These are phyloP conservation scores for Chalaropsis ovoidea DNA, from an alignment of 2,329 filamentous ascomycete species.

Conservation along the genomic window DNA sequence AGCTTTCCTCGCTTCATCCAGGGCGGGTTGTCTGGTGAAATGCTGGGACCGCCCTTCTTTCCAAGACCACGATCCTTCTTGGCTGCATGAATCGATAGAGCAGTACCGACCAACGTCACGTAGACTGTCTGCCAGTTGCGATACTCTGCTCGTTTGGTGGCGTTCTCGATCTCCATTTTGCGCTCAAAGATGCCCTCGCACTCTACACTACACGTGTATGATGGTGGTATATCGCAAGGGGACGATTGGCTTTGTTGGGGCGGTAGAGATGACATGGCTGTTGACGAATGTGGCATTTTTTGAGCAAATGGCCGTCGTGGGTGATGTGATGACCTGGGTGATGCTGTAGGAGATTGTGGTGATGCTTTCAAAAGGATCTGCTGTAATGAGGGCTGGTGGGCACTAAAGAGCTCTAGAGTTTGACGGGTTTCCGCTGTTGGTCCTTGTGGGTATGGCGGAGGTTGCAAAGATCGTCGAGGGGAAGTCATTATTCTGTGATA, in stretches of 20 bases:
- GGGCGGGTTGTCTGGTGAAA: constrained; percentile 42
- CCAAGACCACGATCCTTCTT: constrained; percentile 49
- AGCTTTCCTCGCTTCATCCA: constrained; percentile 47
- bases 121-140: constrained; percentile 56
- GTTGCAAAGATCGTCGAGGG: constrained; percentile 38
- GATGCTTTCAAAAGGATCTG: constrained; percentile 14
- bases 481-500: constrained; percentile 44
- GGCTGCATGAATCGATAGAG: constrained; percentile 53
- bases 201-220: constrained; percentile 47
- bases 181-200: constrained; percentile 49
- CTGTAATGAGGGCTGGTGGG: constrained; percentile 18
- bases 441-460: constrained; percentile 36
- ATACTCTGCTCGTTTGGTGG: constrained; percentile 51
- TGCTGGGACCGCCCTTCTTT: constrained; percentile 40
- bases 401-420: background rate
- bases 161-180: constrained; percentile 57
- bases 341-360: background rate
- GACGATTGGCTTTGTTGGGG: constrained; percentile 27
- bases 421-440: background rate
- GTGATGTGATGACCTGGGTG: constrained; percentile 17
- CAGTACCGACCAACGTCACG: constrained; percentile 56
- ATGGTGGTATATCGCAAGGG: constrained; percentile 42
- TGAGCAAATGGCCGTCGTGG: constrained; percentile 21
- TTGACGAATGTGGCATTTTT: background rate
- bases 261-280: constrained; percentile 25